Evolutionary conservation across 495 filamentous ascomycete species (phyloP).

Genomic region (Stereocaulon alpinum): DNA sequence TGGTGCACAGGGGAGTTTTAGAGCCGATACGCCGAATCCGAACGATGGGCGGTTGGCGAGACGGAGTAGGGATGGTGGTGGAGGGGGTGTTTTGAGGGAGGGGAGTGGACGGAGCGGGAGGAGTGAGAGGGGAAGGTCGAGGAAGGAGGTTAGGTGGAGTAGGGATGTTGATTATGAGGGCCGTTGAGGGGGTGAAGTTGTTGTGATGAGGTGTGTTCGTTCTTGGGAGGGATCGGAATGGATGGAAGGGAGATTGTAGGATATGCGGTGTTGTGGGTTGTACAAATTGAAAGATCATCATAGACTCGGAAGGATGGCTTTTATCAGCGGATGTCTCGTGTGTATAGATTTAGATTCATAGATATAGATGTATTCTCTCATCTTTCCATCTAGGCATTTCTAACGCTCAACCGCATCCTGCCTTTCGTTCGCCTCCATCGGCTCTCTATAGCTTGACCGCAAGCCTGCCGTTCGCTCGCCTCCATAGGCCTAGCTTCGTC

Average conservation of each 20-base stretch:
- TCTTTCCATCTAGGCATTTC: background rate
- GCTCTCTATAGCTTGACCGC: no score
- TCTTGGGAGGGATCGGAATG: background rate
- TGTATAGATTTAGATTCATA: no score
- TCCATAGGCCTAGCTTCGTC: background rate
- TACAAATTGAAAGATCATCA: no score
- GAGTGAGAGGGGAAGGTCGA: conserved; percentile 8
- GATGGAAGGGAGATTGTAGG: background rate
- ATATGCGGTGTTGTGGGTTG: no score
- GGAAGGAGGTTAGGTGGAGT: conserved; percentile 14
- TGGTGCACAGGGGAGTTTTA: background rate
- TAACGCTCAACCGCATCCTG: background rate
- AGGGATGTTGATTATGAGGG: conserved; percentile 16
- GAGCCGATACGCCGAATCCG: conserved; percentile 8
- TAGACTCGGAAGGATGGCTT: no score
- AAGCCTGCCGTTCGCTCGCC: background rate
- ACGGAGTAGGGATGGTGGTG: conserved; percentile 1
- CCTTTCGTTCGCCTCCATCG: background rate
- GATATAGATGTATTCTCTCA: background rate
- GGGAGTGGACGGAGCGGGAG: conserved; percentile 4
- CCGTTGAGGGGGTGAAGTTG: background rate
- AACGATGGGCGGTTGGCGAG: background rate
- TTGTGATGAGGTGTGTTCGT: background rate
- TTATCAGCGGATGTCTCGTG: no score
- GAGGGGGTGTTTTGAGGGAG: background rate